Percentiles rank a stretch among this genome's conserved stretches.
These are phyloP conservation scores for Suhomyces choctaworum DNA, from an alignment of 1,139 yeast species.

Conservation along the genomic window DNA sequence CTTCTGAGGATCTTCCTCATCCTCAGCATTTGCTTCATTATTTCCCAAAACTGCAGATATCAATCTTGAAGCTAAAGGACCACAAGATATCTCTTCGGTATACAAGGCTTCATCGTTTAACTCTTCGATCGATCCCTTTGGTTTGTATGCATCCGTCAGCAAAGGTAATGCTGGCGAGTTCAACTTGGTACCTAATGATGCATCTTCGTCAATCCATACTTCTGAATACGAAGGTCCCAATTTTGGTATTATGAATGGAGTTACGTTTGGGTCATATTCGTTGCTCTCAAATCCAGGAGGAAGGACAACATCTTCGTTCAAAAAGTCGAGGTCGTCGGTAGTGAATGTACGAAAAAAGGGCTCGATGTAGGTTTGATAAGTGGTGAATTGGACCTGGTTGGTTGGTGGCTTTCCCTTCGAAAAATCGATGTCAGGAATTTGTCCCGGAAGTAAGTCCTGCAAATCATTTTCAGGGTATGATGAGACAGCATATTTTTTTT, in stretches of 20 bases:
- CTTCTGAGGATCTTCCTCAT: constrained; percentile 24
- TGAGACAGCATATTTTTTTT: constrained; percentile 82
- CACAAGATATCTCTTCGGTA: constrained; percentile 78
- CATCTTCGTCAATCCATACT: constrained; percentile 84
- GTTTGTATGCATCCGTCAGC: constrained; percentile 47
- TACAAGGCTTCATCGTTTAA: constrained; percentile 67
- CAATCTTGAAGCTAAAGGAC: constrained; percentile 86
- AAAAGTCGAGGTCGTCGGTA: constrained; percentile 78
- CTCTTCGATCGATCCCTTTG: constrained; percentile 62
- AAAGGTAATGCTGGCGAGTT: constrained; percentile 42
- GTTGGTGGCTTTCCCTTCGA: constrained; percentile 78
- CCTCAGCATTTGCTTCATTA: constrained; percentile 38
- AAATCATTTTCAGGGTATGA: constrained; percentile 83
- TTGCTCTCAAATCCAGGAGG: constrained; percentile 52
- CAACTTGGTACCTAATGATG: constrained; percentile 42
- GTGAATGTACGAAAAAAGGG: constrained; percentile 75
- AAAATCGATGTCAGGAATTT: constrained; percentile 82
- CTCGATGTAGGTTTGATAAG: constrained; percentile 83
- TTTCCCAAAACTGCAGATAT: constrained; percentile 74
- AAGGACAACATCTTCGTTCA: constrained; percentile 58
- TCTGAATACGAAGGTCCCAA: constrained; percentile 81
- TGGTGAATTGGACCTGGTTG: constrained; percentile 89
- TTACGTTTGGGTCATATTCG: constrained; percentile 63
- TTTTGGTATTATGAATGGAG: constrained; percentile 78
- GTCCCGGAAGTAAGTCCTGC: constrained; percentile 78